Evolutionary conservation across 768 basidiomycete species (phyloP).

Genomic region (Hemileccinum rubropunctum): DNA sequence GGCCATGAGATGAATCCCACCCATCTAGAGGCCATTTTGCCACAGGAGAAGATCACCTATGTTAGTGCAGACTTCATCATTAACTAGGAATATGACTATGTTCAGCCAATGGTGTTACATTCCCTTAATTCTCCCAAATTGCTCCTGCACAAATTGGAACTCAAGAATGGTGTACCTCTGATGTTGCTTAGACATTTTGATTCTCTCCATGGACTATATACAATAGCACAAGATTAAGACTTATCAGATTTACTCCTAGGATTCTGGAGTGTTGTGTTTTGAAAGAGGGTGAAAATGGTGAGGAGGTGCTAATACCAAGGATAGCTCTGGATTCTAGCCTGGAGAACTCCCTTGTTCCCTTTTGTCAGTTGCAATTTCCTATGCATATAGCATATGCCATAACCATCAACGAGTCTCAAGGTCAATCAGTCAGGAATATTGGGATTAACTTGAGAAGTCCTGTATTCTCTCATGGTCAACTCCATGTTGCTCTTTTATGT

Average conservation of each 20-base stretch:
- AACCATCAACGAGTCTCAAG: too few species aligned
- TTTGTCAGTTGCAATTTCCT: conserved; percentile 29
- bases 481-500: conserved; percentile 35
- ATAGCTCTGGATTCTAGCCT: too few species aligned
- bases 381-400: conserved; percentile 36
- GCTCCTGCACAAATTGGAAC: conserved; percentile 37
- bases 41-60: conserved; percentile 20
- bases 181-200: conserved; percentile 43
- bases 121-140: conserved; percentile 37
- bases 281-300: neutral
- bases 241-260: conserved; percentile 15
- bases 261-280: conserved; percentile 28
- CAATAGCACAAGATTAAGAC: conserved; percentile 34
- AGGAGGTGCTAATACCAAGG: conserved; percentile 29
- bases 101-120: conserved; percentile 39
- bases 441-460: conserved; percentile 29
- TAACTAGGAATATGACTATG: conserved; percentile 21
- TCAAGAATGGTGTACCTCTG: too few species aligned
- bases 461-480: conserved; percentile 36
- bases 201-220: conserved; percentile 34
- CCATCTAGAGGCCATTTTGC: conserved; percentile 20
- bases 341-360: conserved; percentile 21
- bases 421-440: conserved; percentile 39
- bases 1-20: conserved; percentile 31
- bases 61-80: conserved; percentile 30